Percentiles rank a stretch among this genome's conserved stretches.
These are phyloP conservation scores for Exophiala dermatitidis DNA, from an alignment of 2,329 filamentous ascomycete genomes.

Conservation along the genomic window DNA sequence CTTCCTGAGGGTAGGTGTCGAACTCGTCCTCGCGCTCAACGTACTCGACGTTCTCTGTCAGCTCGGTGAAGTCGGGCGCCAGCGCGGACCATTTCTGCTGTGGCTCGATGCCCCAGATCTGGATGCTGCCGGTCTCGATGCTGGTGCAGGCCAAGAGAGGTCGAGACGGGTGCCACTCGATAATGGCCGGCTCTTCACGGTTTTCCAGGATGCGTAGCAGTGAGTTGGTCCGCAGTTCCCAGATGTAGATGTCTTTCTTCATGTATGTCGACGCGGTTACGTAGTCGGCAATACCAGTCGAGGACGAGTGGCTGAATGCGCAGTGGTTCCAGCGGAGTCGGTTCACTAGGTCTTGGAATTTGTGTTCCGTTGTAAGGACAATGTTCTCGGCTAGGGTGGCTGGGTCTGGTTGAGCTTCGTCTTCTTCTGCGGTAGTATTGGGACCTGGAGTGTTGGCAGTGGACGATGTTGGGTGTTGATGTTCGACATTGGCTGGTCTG, in stretches of 20 bases:
- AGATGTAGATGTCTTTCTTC: slow-evolving; percentile 72
- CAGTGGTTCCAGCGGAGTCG: slow-evolving; percentile 94
- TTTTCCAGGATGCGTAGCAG: slow-evolving; percentile 95
- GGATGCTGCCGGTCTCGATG: slow-evolving; percentile 84
- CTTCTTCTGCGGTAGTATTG: slow-evolving; percentile 36
- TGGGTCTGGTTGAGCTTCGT: slow-evolving; percentile 56
- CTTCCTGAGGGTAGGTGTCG: slow-evolving; percentile 79
- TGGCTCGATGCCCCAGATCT: slow-evolving; percentile 91
- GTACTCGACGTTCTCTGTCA: slow-evolving; percentile 97
- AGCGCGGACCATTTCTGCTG: slow-evolving; percentile 96
- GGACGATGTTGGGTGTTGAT: neutral
- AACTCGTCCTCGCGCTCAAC: slow-evolving; percentile 95
- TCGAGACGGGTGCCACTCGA: slow-evolving; percentile 88
- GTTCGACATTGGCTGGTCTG: slow-evolving; percentile 10
- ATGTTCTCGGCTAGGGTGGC: slow-evolving; percentile 56
- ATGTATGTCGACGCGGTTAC: slow-evolving; percentile 95
- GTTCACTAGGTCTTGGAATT: slow-evolving; percentile 97
- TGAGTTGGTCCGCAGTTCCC: slow-evolving; percentile 80
- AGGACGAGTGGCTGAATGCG: slow-evolving; percentile 60
- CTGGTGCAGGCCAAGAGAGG: slow-evolving; percentile 86
- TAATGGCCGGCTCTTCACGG: slow-evolving; percentile 89
- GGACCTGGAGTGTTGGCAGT: neutral
- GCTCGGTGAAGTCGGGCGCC: slow-evolving; percentile 92
- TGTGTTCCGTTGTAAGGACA: slow-evolving; percentile 87
- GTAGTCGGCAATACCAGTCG: slow-evolving; percentile 55